phyloP scores from a whole-genome alignment of 1,284 basidiomycete genomes.

The Thecaphora thlaspeos region DNA sequence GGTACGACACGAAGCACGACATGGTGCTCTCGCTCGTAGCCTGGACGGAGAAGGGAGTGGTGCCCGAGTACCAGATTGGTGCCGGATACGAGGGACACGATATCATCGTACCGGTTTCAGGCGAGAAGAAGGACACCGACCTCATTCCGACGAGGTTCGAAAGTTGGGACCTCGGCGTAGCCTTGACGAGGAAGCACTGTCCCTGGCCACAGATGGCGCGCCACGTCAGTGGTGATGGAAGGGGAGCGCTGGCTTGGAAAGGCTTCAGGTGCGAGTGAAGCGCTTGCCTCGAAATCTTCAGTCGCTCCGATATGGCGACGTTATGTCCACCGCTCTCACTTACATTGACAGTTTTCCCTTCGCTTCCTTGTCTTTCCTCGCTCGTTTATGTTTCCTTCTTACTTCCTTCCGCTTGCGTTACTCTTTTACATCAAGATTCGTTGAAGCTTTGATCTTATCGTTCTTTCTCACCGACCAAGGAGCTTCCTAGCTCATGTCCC shows the following conservation, averaged over 20 bases:
- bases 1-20: conserved; percentile 53
- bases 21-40: conserved; percentile 59
- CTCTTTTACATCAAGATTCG: no score
- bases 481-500: no score
- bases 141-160: background rate
- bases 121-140: background rate
- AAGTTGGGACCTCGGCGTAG: background rate
- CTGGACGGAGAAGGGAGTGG: conserved; percentile 60
- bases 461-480: no score
- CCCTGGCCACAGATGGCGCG: background rate
- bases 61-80: conserved; percentile 58
- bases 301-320: no score
- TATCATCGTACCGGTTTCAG: background rate
- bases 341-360: no score
- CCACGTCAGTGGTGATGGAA: background rate
- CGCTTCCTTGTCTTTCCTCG: no score
- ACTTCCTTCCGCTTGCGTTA: no score
- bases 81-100: conserved; percentile 14
- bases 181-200: background rate
- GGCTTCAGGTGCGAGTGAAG: background rate
- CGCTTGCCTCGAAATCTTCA: no score
- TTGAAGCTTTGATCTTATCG: no score
- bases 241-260: background rate
- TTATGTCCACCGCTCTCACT: no score
- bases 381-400: no score